Evolutionary conservation across 495 filamentous ascomycete species (phyloP), one percentile per base, ranked within the genome.

Genomic region (Aspergillus affinis): DNA sequence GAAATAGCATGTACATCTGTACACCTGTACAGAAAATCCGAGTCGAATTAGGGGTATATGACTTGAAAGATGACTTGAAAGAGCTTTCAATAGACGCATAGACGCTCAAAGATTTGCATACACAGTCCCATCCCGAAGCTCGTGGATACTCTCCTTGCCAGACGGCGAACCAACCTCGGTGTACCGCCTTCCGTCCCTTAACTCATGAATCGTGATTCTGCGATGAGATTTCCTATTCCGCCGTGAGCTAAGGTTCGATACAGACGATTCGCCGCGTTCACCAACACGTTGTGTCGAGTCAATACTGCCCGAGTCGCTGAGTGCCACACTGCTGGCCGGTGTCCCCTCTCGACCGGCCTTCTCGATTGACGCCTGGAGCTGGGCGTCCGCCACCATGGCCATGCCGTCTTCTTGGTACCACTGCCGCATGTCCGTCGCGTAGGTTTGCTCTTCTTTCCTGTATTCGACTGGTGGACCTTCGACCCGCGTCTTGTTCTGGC

Each of bases 381-480:
- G 65, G 50, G 70, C 60, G 48, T 79, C 77, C 19, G 72, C 70
- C 26, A 77, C 66, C 69, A 74, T 75, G 18, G 65, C 61, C 30
- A 69, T 66, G 6, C 77, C 72, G 17, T 66, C 61, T 56, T 77
- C 68, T 2, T 48, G 54, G 50, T 77, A 76, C 78, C 77, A 75
- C 41, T 70, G 65, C 59, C 80, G 81, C 60, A 90, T 66, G 21
- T 65, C 74, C 51, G 74, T 69, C n/a, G 84, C 83, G 69, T 82
- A 83, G 19, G 68, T 71, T 55, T 76, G 72, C 69, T 92, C 89
- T 57, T 81, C 82, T 2, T 76, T 74, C 6, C 79, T 83, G 58
- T 82, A 81, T 69, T 90, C 88, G 4, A 90, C 85, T 0, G 85
- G 84, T 17, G 88, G 88, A 1, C 87, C 88, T 55, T 70, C 78